A percentile compares a stretch with the other conserved stretches of the same genome.
phyloP scores from a whole-genome alignment of 768 basidiomycete genomes.

The Collybia mongolica region DNA sequence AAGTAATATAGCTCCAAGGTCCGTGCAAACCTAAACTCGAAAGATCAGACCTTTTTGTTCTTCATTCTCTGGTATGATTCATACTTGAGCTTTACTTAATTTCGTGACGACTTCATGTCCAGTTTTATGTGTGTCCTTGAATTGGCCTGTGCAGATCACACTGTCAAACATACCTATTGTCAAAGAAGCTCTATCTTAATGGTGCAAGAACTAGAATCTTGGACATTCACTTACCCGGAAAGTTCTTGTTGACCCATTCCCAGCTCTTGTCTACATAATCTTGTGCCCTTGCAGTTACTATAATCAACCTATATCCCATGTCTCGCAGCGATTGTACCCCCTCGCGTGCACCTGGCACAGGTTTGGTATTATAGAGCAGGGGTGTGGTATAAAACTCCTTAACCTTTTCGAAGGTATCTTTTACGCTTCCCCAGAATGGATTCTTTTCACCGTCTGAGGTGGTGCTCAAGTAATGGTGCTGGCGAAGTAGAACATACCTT shows the following conservation, averaged over 20 bases:
- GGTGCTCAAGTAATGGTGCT: neutral
- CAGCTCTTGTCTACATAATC: slow-evolving; percentile 56
- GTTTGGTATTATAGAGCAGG: slow-evolving; percentile 43
- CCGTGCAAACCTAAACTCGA: slow-evolving; percentile 53
- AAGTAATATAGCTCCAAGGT: slow-evolving; percentile 60
- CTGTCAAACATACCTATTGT: slow-evolving; percentile 48
- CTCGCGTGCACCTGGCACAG: slow-evolving; percentile 62
- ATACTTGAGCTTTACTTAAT: slow-evolving; percentile 69
- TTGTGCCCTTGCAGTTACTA: slow-evolving; percentile 72
- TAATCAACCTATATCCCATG: slow-evolving; percentile 66
- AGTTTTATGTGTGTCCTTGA: slow-evolving; percentile 49
- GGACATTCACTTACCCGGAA: slow-evolving; percentile 45
- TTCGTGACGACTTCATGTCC: slow-evolving; percentile 49
- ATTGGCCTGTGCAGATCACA: slow-evolving; percentile 75
- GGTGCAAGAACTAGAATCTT: neutral
- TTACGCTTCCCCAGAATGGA: slow-evolving; percentile 60
- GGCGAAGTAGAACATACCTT: slow-evolving; percentile 39
- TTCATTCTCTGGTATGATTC: too few species aligned
- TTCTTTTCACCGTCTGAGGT: slow-evolving; percentile 28
- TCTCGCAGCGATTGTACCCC: slow-evolving; percentile 52
- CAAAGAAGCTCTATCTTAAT: neutral
- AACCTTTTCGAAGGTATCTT: slow-evolving; percentile 60
- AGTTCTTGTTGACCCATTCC: slow-evolving; percentile 65
- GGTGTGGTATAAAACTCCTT: slow-evolving; percentile 55
- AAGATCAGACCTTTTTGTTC: too few species aligned